These are phyloP conservation scores for Lactifluus echinatus DNA, from an alignment of 768 basidiomycete genomes.

Conservation along the genomic window DNA sequence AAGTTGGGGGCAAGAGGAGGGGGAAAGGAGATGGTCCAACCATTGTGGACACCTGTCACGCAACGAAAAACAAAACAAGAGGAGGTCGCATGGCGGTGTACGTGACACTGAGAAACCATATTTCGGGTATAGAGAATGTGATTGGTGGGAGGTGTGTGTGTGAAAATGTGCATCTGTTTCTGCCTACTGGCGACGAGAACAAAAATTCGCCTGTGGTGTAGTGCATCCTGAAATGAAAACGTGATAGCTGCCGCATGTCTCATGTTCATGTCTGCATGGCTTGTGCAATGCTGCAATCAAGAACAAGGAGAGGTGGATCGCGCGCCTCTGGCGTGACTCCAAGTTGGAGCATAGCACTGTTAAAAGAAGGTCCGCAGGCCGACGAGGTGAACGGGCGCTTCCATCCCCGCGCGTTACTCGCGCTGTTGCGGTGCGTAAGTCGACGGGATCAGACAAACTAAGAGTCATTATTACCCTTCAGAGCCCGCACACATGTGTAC, in stretches of 20 bases:
- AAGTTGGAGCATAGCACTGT: background rate
- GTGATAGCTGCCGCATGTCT: background rate
- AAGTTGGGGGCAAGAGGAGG: too few relatives aligned
- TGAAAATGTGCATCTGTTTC: background rate
- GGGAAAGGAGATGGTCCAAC: background rate
- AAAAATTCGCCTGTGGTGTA: background rate
- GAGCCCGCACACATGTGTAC: background rate
- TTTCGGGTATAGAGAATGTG: too few relatives aligned
- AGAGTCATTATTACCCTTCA: background rate
- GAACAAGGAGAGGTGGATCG: background rate
- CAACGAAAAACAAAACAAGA: background rate
- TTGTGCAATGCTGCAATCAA: background rate
- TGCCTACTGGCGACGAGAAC: background rate
- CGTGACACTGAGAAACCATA: background rate
- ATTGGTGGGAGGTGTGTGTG: background rate
- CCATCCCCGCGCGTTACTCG: slow-evolving; percentile 3
- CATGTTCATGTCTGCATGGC: background rate
- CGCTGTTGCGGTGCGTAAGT: slow-evolving; percentile 1
- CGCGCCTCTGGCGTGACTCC: background rate
- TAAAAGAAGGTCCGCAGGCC: background rate
- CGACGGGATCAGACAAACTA: background rate
- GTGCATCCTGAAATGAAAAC: background rate
- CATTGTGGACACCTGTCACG: background rate
- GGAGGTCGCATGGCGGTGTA: background rate
- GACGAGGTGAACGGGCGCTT: background rate